These are phyloP conservation scores for Sordariomycetes sp. DNA, from an alignment of 2,329 filamentous ascomycete genomes.

Conservation along the genomic window DNA sequence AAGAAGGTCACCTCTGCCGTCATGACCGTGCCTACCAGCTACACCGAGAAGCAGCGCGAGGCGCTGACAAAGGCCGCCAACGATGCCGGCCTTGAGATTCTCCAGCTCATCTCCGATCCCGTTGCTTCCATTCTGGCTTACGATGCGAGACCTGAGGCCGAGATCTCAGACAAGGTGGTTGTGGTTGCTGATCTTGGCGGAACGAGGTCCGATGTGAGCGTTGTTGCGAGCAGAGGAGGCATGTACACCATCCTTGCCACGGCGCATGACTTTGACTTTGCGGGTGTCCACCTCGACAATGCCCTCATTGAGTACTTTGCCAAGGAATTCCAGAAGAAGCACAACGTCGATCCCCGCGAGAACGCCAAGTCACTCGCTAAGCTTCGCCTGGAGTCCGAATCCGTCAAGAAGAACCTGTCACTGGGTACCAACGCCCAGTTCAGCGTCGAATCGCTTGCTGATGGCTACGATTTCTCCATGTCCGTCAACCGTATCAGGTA, in stretches of 20 bases:
- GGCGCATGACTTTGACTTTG: slow-evolving; percentile 89
- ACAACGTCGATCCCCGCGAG: slow-evolving; percentile 78
- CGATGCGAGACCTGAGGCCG: slow-evolving; percentile 71
- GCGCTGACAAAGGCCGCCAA: slow-evolving; percentile 71
- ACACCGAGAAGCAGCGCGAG: slow-evolving; percentile 75
- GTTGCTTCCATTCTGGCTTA: slow-evolving; percentile 84
- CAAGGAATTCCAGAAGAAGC: slow-evolving; percentile 98
- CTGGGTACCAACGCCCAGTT: slow-evolving; percentile 83
- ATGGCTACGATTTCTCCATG: slow-evolving; percentile 83
- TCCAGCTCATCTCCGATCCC: slow-evolving; percentile 90
- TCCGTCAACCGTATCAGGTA: slow-evolving; percentile 91
- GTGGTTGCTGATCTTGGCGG: slow-evolving; percentile 91
- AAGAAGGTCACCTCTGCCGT: slow-evolving; percentile 93
- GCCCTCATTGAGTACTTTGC: slow-evolving; percentile 92
- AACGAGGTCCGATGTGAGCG: slow-evolving; percentile 83
- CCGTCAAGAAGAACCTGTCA: slow-evolving; percentile 84
- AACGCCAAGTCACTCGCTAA: slow-evolving; percentile 80
- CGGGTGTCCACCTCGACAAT: slow-evolving; percentile 78
- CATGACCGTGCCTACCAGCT: slow-evolving; percentile 89
- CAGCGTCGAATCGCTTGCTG: slow-evolving; percentile 82
- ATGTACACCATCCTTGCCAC: slow-evolving; percentile 95
- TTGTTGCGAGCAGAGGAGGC: slow-evolving; percentile 83
- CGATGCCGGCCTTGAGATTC: slow-evolving; percentile 74
- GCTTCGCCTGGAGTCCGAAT: slow-evolving; percentile 83
- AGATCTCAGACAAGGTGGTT: slow-evolving; percentile 74